Base-by-base conservation (phyloP, 2,329 filamentous ascomycete species). In the Monilinia fructicola region DNA sequence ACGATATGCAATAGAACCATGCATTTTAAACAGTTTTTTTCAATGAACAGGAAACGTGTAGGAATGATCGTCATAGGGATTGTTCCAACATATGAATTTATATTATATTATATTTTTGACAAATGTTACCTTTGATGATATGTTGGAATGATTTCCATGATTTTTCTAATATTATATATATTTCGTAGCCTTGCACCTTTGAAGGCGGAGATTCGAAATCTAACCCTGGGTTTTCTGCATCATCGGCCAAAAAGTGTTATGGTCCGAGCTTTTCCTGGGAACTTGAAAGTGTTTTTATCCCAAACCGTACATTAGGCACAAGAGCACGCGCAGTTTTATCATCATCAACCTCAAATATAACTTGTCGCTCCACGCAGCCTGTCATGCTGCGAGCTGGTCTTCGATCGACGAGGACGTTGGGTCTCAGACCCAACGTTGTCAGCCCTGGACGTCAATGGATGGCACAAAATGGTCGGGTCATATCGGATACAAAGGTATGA, bases 311-410 rank as follows among this genome's bases (percentile, higher is more conserved):
- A 31, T 53, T 69, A 69, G 70, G 69, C 66, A 68, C 58, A 56
- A 68, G 67, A 65, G 23, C 35, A 60, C 67, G 68, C 69, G 65
- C 69, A 60, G 66, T 64, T 60, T 67, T 66, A 70, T 64, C 71
- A 72, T 62, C 69, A 71, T 38, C 65, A 67, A 70, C 53, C 63
- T 67, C 69, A 71, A 72, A 69, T 69, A 69, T 67, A 62, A 60
- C 61, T 64, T 68, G 68, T 73, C 71, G 68, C 68, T 70, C 71
- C 68, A 72, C 72, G 77, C 78, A 82, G 81, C 81, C 80, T 80
- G 81, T 82, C 82, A 89, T 89, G 87, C 84, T 89, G 84, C 87
- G 86, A 82, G 85, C 85, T 78, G 88, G 86, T 79, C 80, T 89
- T 81, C 85, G 83, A 81, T 87, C 86, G 78, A 84, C 84, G 77